Conservation (phyloP, 176 grass and related monocot genomes). For the Melocanna baccifera region DNA sequence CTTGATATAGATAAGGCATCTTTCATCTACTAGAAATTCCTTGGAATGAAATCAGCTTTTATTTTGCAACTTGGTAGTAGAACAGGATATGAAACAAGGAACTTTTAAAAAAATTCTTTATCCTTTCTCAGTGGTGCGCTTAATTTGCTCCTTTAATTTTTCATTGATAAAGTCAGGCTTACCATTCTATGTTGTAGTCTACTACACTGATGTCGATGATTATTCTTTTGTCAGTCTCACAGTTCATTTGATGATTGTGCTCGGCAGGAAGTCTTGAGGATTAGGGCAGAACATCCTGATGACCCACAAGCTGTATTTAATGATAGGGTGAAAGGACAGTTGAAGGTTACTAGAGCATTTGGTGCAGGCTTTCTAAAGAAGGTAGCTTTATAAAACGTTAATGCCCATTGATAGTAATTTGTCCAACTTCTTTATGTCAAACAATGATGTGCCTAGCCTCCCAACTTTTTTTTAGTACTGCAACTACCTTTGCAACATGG, state of each 20-base stretch:
- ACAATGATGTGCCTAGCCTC: neutral
- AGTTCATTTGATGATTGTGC: conserved; percentile 22
- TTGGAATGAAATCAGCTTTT: neutral
- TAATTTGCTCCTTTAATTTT: conserved; percentile 1
- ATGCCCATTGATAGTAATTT: conserved; percentile 1
- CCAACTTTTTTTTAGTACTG: neutral
- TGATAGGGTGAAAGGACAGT: conserved; percentile 85
- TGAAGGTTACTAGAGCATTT: conserved; percentile 96
- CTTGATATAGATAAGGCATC: neutral
- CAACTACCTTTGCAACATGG: neutral
- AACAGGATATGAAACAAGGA: neutral
- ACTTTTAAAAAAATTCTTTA: neutral
- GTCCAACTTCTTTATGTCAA: neutral
- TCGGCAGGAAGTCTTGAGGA: conserved; percentile 77
- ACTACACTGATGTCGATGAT: conserved; percentile 2
- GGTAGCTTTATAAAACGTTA: conserved; percentile 32
- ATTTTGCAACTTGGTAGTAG: neutral
- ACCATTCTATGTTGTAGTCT: neutral
- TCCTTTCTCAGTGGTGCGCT: neutral
- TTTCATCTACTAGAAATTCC: conserved; percentile 1
- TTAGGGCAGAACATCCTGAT: conserved; percentile 81
- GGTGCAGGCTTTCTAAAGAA: conserved; percentile 91
- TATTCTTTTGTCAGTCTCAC: neutral
- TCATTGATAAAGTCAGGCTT: neutral
- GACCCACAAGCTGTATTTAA: conserved; percentile 86